phyloP scores from a whole-genome alignment of 1,284 basidiomycete species.

The Cryptococcus sp. region DNA sequence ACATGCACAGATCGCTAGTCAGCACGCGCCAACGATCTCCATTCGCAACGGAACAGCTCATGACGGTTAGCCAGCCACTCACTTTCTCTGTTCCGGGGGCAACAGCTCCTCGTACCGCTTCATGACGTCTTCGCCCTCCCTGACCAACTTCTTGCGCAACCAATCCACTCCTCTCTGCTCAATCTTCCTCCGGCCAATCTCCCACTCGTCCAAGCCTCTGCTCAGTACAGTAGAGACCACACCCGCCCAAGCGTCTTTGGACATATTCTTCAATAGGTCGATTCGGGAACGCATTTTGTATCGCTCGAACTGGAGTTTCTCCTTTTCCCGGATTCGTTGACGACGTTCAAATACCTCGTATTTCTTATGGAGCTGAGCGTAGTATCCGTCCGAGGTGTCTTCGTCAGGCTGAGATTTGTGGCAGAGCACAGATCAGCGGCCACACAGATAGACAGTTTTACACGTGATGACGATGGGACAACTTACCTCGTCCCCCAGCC shows the following conservation, averaged over 20 bases:
- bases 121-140: conserved; percentile 47
- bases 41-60: conserved; percentile 36
- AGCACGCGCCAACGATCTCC: conserved; percentile 18
- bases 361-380: conserved; percentile 78
- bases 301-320: conserved; percentile 84
- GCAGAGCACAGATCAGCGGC: no score
- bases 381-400: conserved; percentile 81
- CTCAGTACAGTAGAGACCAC: conserved; percentile 33
- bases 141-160: conserved; percentile 40
- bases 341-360: conserved; percentile 84
- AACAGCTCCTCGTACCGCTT: conserved; percentile 43
- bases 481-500: conserved; percentile 26
- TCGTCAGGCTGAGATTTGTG: conserved; percentile 56
- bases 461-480: background rate
- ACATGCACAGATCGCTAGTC: background rate
- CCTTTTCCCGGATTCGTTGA: conserved; percentile 80
- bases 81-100: conserved; percentile 36
- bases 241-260: conserved; percentile 29
- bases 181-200: conserved; percentile 38
- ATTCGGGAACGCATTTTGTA: conserved; percentile 87
- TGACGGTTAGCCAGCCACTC: conserved; percentile 22
- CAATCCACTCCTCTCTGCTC: conserved; percentile 39
- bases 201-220: conserved; percentile 24
- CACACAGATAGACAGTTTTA: no score
- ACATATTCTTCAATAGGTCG: conserved; percentile 67